Evolutionary conservation across 768 basidiomycete genomes (phyloP).

Genomic region (Rhodotorula toruloides): DNA sequence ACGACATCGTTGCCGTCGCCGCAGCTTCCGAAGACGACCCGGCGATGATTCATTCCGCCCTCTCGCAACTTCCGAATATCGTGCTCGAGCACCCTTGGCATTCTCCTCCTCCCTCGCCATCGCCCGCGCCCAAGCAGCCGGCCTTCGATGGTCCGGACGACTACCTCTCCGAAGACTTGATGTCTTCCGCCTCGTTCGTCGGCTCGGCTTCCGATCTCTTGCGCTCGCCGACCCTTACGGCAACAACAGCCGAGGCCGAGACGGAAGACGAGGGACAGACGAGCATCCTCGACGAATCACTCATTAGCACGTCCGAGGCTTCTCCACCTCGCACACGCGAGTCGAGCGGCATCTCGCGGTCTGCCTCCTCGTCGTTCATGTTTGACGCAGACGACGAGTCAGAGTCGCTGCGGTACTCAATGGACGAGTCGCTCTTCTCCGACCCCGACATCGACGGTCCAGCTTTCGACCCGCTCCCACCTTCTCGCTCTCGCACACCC

Average conservation of each 20-base stretch:
- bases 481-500: background rate
- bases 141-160: constrained; percentile 7
- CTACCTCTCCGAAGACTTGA: constrained; percentile 1
- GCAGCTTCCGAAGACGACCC: constrained; percentile 45
- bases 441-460: constrained; percentile 27
- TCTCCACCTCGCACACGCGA: background rate
- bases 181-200: constrained; percentile 12
- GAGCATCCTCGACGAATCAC: constrained; percentile 26
- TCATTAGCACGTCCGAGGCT: constrained; percentile 17
- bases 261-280: background rate
- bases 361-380: background rate
- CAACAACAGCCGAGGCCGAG: background rate
- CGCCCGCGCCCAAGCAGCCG: background rate
- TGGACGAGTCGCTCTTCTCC: constrained; percentile 32
- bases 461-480: constrained; percentile 10
- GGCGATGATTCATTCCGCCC: constrained; percentile 47
- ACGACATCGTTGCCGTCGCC: constrained; percentile 43
- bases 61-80: constrained; percentile 42
- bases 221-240: constrained; percentile 2
- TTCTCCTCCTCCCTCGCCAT: background rate
- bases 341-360: background rate
- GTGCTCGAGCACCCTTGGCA: background rate
- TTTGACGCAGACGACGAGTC: background rate
- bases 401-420: constrained; percentile 4
- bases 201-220: constrained; percentile 8